Conservation (phyloP, 2,329 filamentous ascomycete genomes). For the Diaporthe eres region DNA sequence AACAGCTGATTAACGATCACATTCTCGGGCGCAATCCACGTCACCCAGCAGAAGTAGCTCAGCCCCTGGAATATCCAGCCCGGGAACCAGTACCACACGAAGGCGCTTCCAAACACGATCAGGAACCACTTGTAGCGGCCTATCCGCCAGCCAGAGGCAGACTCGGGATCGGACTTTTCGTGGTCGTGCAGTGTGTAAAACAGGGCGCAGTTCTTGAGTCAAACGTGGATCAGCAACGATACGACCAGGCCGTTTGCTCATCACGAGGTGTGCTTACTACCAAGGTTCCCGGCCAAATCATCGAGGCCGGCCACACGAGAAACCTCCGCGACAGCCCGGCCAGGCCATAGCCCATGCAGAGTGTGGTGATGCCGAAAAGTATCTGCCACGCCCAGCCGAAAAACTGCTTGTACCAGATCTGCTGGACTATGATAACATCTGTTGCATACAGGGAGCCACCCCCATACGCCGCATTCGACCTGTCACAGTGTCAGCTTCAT, state of each 20-base stretch:
- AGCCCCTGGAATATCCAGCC: constrained; percentile 68
- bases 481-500: constrained; percentile 41
- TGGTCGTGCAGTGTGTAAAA: constrained; percentile 64
- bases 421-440: constrained; percentile 65
- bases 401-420: constrained; percentile 70
- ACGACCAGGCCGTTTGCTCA: neutral
- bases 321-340: constrained; percentile 72
- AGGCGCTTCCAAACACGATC: constrained; percentile 66
- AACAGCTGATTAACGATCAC: constrained; percentile 61
- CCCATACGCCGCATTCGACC: constrained; percentile 67
- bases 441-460: constrained; percentile 71
- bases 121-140: constrained; percentile 76
- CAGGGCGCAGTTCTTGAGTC: constrained; percentile 59
- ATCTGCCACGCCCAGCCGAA: constrained; percentile 62
- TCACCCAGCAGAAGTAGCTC: constrained; percentile 59
- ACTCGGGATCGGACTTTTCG: constrained; percentile 61
- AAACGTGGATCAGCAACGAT: neutral
- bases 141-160: constrained; percentile 72
- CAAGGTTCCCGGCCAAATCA: constrained; percentile 73
- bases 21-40: constrained; percentile 63
- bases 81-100: constrained; percentile 70
- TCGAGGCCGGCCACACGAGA: constrained; percentile 72
- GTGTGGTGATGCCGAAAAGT: constrained; percentile 71
- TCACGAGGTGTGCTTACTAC: constrained; percentile 48
- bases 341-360: constrained; percentile 75